A percentile compares a stretch with the other conserved stretches of the same genome.
These are phyloP conservation scores for Talaromyces pinophilus DNA, from an alignment of 2,329 filamentous ascomycete species.

Conservation along the genomic window DNA sequence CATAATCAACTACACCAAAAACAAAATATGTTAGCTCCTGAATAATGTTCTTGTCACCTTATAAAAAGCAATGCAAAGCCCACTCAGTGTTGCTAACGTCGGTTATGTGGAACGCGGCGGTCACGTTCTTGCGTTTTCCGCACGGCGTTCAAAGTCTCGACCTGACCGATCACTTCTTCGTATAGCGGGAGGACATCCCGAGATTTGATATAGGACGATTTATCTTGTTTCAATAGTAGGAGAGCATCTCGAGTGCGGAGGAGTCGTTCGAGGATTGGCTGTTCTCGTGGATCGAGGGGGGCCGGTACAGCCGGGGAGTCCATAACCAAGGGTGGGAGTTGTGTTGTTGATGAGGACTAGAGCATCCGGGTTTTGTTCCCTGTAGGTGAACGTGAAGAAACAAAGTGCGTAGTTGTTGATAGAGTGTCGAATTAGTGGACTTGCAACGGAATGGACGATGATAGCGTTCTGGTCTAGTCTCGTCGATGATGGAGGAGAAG, in stretches of 20 bases:
- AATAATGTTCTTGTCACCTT: neutral
- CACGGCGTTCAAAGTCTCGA: constrained; percentile 60
- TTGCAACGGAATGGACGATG: neutral
- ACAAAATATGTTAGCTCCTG: constrained; percentile 15
- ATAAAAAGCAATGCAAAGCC: constrained; percentile 20
- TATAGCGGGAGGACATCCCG: constrained; percentile 65
- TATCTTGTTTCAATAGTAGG: constrained; percentile 60
- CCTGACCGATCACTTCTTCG: constrained; percentile 61
- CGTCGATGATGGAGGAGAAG: constrained; percentile 16
- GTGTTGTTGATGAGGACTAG: neutral
- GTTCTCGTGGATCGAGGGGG: constrained; percentile 64
- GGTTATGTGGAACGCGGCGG: constrained; percentile 61
- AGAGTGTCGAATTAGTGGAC: neutral
- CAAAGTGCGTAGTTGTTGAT: neutral
- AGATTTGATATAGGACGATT: constrained; percentile 67
- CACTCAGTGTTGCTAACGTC: constrained; percentile 47
- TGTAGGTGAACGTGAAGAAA: neutral
- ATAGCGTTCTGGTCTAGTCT: neutral
- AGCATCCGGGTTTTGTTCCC: neutral
- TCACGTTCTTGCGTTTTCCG: constrained; percentile 50
- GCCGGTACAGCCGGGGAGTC: constrained; percentile 62
- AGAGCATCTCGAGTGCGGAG: constrained; percentile 61
- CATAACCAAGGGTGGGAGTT: constrained; percentile 47
- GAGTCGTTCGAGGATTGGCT: constrained; percentile 64
- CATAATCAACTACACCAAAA: constrained; percentile 59